Evolutionary conservation across 495 filamentous ascomycete species (phyloP).

Genomic region (Clohesyomyces aquaticus): DNA sequence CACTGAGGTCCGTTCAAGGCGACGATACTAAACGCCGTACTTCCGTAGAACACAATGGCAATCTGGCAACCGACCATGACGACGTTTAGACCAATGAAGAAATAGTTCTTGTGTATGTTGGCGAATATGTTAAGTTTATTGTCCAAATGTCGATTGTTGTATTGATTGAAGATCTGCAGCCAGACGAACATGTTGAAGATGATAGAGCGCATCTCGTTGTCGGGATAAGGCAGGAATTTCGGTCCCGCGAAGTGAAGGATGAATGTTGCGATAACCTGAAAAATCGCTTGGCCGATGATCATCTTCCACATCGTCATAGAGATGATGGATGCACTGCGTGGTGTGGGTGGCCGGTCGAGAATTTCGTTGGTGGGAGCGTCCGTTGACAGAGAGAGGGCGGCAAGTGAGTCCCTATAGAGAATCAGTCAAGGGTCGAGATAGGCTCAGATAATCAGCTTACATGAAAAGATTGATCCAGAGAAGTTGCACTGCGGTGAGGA

Average conservation of each 20-base stretch:
- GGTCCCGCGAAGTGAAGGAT: constrained; percentile 74
- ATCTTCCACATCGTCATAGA: constrained; percentile 94
- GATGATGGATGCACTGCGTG: constrained; percentile 75
- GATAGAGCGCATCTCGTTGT: constrained; percentile 66
- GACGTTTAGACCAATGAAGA: constrained; percentile 79
- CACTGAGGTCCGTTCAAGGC: constrained; percentile 69
- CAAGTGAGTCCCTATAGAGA: constrained; percentile 67
- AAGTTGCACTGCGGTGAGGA: constrained; percentile 83
- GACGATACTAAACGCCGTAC: constrained; percentile 73
- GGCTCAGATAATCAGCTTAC: constrained; percentile 40
- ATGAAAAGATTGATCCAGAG: constrained; percentile 94
- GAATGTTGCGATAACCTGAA: constrained; percentile 78
- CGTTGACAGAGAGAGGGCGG: constrained; percentile 82
- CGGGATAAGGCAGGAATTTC: constrained; percentile 59
- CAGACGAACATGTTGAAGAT: constrained; percentile 95
- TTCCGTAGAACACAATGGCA: constrained; percentile 79
- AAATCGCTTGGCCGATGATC: constrained; percentile 85
- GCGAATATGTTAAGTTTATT: constrained; percentile 91
- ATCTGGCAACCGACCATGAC: constrained; percentile 81
- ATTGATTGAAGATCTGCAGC: constrained; percentile 97
- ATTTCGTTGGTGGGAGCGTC: constrained; percentile 80
- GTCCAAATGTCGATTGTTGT: constrained; percentile 88
- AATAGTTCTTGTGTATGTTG: constrained; percentile 74
- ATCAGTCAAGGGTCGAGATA: background rate
- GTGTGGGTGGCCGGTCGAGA: constrained; percentile 79